Evolutionary conservation across 768 basidiomycete genomes (phyloP).

Genomic region (Boletus insuetus): DNA sequence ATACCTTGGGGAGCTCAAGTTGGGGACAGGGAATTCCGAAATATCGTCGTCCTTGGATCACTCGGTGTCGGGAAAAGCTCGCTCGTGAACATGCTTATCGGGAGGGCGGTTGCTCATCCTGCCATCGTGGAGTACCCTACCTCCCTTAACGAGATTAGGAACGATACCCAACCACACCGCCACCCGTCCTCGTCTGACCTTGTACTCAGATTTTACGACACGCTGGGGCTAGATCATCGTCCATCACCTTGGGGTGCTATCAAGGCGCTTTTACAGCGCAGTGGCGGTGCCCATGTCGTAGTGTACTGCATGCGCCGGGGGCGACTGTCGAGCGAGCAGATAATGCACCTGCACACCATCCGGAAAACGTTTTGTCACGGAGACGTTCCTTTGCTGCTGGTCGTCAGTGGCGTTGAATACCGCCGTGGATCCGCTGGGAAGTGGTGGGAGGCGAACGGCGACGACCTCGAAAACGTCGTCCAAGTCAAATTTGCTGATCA

Average conservation of each 20-base stretch:
- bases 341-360: slow-evolving; percentile 33
- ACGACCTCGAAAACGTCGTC: neutral
- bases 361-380: slow-evolving; percentile 12
- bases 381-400: slow-evolving; percentile 16
- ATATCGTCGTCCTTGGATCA: slow-evolving; percentile 24
- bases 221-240: slow-evolving; percentile 18
- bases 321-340: slow-evolving; percentile 30
- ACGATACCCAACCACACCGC: neutral
- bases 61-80: slow-evolving; percentile 39
- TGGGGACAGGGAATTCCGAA: slow-evolving; percentile 2
- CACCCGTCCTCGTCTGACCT: neutral
- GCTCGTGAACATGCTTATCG: slow-evolving; percentile 38
- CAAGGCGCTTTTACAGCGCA: slow-evolving; percentile 10
- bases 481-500: slow-evolving; percentile 18
- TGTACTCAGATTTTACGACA: slow-evolving; percentile 16
- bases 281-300: slow-evolving; percentile 26
- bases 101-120: slow-evolving; percentile 12
- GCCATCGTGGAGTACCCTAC: slow-evolving; percentile 12
- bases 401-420: slow-evolving; percentile 14
- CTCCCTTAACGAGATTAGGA: neutral
- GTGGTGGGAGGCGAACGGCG: slow-evolving; percentile 21
- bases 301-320: slow-evolving; percentile 38
- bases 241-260: slow-evolving; percentile 15
- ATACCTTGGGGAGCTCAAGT: neutral
- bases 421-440: slow-evolving; percentile 14